Evolutionary conservation across 306 rosid genomes (phyloP).

Genomic region (Leucaena leucocephala): DNA sequence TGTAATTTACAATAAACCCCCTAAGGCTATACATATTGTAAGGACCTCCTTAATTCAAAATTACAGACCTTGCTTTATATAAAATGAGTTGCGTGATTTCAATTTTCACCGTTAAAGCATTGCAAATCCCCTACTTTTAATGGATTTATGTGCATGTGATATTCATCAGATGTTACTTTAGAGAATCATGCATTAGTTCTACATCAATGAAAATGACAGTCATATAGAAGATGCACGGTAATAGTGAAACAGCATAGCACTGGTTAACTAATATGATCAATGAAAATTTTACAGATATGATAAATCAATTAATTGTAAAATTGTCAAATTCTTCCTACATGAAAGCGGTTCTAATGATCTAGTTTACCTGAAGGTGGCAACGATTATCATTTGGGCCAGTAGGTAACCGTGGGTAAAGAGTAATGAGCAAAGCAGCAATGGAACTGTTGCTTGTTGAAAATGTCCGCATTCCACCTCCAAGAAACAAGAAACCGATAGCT

Average conservation of each 20-base stretch:
- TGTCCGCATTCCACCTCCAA: slow-evolving; percentile 96
- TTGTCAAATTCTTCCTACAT: background rate
- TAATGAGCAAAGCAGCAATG: slow-evolving; percentile 86
- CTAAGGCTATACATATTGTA: background rate
- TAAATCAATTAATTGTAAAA: slow-evolving; percentile 1
- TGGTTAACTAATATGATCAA: background rate
- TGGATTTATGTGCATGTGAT: background rate
- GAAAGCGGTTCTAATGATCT: slow-evolving; percentile 24
- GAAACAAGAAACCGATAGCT: slow-evolving; percentile 93
- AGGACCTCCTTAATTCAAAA: background rate
- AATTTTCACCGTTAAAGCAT: background rate
- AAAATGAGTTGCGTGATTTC: background rate
- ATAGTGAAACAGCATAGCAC: background rate
- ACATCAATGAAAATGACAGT: slow-evolving; percentile 1
- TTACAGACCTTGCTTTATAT: background rate
- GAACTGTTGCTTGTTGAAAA: slow-evolving; percentile 88
- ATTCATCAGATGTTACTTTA: background rate
- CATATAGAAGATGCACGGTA: background rate
- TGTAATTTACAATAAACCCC: background rate
- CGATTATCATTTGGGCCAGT: slow-evolving; percentile 93
- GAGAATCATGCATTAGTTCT: slow-evolving; percentile 2
- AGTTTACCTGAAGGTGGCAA: slow-evolving; percentile 94
- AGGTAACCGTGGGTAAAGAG: slow-evolving; percentile 97
- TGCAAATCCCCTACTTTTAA: background rate
- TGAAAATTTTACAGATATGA: background rate